Percentiles rank a stretch among this genome's conserved stretches.
These are phyloP conservation scores for Papiliotrema flavescens DNA, from an alignment of 1,284 basidiomycete species.

Conservation along the genomic window DNA sequence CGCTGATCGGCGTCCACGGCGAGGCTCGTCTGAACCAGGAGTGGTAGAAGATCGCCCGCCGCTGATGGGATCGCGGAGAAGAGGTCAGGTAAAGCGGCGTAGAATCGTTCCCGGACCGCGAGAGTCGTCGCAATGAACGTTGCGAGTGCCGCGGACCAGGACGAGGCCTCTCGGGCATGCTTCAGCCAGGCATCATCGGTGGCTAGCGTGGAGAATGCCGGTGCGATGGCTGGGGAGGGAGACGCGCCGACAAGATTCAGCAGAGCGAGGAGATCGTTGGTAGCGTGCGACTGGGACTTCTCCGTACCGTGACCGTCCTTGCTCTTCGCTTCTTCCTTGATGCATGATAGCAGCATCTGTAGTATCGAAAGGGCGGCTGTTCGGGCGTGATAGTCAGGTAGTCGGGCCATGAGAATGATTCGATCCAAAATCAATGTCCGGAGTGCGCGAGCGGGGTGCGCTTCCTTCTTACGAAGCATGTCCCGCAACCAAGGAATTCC, in stretches of 20 bases:
- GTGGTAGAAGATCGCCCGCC: not conserved
- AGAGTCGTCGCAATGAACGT: not conserved
- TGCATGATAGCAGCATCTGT: not conserved
- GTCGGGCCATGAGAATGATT: slow-evolving; percentile 30
- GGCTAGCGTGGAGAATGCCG: not conserved
- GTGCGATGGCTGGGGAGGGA: not conserved
- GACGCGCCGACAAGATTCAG: not conserved
- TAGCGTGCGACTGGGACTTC: no score
- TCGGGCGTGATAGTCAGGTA: slow-evolving; percentile 14
- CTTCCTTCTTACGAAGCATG: no score
- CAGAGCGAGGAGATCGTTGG: not conserved
- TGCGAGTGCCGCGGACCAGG: not conserved
- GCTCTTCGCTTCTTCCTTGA: not conserved
- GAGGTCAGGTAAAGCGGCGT: not conserved
- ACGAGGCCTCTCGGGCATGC: not conserved
- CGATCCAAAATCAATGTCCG: not conserved
- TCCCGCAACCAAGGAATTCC: not conserved
- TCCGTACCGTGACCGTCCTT: no score
- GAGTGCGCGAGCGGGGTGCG: no score
- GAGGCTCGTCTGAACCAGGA: not conserved
- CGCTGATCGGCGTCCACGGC: not conserved
- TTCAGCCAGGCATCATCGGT: not conserved
- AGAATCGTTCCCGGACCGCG: not conserved
- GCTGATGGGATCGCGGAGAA: not conserved
- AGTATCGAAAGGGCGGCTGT: not conserved